Evolutionary conservation across 257 asterid genomes (phyloP), one percentile per base, ranked within the genome.

Genomic region (Scutellaria galericulata): DNA sequence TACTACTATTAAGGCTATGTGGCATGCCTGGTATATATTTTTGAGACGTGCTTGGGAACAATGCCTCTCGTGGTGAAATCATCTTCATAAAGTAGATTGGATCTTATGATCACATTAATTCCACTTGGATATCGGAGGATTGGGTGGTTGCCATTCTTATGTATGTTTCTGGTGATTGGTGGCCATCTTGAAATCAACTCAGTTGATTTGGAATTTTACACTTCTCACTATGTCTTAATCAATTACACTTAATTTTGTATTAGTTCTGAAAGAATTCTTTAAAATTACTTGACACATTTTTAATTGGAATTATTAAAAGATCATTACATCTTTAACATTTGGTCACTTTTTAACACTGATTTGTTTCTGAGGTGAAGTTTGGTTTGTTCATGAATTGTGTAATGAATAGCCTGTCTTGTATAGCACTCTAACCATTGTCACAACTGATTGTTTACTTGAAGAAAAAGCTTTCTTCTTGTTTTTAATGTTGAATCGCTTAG

Each of bases 1-100:
- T 85, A 80, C 77, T 85, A 76, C 80, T 84, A 83, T 71, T 76
- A 79, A 88, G 96, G 84, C 85, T 80, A 83, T 84, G 68, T 88
- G 88, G 83, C 77, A 70, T 93, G 85, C 92, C 90, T 83, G 83
- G 40, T 79, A 73, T 76, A 83, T 87, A 82, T 85, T 81, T 81
- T 77, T 83, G 82, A 85, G 88, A 86, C 75, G 24, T 60, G 73
- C 50, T 79, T 82, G 86, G 68, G 55, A 78, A 76, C 53, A 71
- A 73, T 89, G 77, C 79, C 84, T 66, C 86, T 66, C 86, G 64
- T 78, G 65, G 87, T 83, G 81, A 84, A 82, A 79, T 79, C 42
- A 74, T 83, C 83, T 67, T 46, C 72, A 15, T 85, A 80, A 76
- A 76, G 78, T 79, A 71, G 72, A 50, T 77, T 75, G 80, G 83